A percentile compares a stretch with the other conserved stretches of the same genome.
phyloP scores from a whole-genome alignment of 2,329 filamentous ascomycete species.

The Metarhizium humberi region DNA sequence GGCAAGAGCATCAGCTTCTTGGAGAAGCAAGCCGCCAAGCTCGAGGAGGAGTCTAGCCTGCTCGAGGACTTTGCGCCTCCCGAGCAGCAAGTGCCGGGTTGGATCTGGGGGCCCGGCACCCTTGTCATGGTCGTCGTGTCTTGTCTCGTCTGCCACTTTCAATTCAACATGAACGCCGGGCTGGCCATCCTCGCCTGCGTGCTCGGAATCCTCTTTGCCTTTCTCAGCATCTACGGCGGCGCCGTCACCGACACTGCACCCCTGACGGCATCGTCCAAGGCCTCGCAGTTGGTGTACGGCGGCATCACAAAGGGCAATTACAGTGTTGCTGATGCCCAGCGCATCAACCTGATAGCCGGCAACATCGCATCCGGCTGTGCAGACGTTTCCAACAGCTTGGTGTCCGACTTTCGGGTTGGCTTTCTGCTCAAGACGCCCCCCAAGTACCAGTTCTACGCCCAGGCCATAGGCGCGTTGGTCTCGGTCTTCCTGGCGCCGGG shows the following conservation, averaged over 20 bases:
- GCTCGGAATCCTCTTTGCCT: constrained; percentile 48
- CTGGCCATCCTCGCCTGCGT: constrained; percentile 45
- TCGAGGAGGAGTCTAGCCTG: constrained; percentile 19
- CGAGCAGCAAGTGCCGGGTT: constrained; percentile 39
- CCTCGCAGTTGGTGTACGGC: constrained; percentile 59
- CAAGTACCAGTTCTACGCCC: constrained; percentile 56
- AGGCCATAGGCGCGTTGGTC: constrained; percentile 51
- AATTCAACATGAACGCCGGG: constrained; percentile 48
- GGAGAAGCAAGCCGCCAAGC: constrained; percentile 25
- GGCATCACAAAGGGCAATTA: constrained; percentile 50
- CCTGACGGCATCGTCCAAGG: constrained; percentile 57
- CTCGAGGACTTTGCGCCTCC: constrained; percentile 31
- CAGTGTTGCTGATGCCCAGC: constrained; percentile 42
- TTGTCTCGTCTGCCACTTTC: constrained; percentile 38
- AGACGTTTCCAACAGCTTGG: constrained; percentile 42
- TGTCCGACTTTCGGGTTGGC: constrained; percentile 57
- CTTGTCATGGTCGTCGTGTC: constrained; percentile 41
- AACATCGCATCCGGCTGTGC: constrained; percentile 46
- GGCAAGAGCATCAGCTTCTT: constrained; percentile 23
- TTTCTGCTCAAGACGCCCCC: constrained; percentile 58
- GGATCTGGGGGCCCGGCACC: constrained; percentile 41
- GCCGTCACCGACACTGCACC: constrained; percentile 53
- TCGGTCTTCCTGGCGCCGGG: constrained; percentile 59
- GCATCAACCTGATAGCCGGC: constrained; percentile 57
- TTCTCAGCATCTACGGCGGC: constrained; percentile 38